Percentiles rank a stretch among this genome's conserved stretches.
phyloP scores from a whole-genome alignment of 2,329 filamentous ascomycete species.

The Fusarium sacchari region DNA sequence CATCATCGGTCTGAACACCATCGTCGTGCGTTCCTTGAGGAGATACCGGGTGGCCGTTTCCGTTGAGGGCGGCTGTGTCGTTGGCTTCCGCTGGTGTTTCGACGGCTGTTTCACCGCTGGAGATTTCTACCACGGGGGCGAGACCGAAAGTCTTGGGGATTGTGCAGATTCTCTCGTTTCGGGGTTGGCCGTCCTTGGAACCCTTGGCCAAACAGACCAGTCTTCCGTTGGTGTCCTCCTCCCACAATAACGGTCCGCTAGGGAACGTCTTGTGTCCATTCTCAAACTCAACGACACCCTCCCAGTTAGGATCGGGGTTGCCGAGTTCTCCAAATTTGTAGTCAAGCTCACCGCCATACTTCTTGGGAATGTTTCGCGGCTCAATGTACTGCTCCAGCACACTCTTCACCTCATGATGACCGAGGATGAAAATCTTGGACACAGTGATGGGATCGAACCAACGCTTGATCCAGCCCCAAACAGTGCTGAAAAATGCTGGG shows the following conservation, averaged over 20 bases:
- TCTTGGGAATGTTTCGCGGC: conserved; percentile 82
- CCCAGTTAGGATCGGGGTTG: conserved; percentile 72
- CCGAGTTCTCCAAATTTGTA: conserved; percentile 82
- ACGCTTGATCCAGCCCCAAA: conserved; percentile 94
- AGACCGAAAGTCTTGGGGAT: conserved; percentile 55
- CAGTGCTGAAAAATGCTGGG: conserved; percentile 88
- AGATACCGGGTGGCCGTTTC: conserved; percentile 10
- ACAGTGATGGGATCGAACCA: conserved; percentile 96
- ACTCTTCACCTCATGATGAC: conserved; percentile 74
- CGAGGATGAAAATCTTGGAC: conserved; percentile 94
- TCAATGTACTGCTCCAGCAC: conserved; percentile 87
- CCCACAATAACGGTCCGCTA: conserved; percentile 67
- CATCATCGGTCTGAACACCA: conserved; percentile 43
- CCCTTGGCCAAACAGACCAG: conserved; percentile 66
- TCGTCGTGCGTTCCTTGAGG: conserved; percentile 46
- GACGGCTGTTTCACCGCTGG: neutral
- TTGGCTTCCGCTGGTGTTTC: neutral
- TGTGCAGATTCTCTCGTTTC: conserved; percentile 61
- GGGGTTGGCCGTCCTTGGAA: conserved; percentile 55
- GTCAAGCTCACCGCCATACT: conserved; percentile 88
- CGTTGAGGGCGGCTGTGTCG: neutral
- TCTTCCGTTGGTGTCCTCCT: conserved; percentile 55
- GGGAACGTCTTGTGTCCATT: conserved; percentile 64
- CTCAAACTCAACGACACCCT: conserved; percentile 62
- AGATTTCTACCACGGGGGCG: conserved; percentile 14